Evolutionary conservation across 371 early-diverging fungal species (phyloP), one percentile per base, ranked within the genome.

Genomic region (Mortierella sp.): DNA sequence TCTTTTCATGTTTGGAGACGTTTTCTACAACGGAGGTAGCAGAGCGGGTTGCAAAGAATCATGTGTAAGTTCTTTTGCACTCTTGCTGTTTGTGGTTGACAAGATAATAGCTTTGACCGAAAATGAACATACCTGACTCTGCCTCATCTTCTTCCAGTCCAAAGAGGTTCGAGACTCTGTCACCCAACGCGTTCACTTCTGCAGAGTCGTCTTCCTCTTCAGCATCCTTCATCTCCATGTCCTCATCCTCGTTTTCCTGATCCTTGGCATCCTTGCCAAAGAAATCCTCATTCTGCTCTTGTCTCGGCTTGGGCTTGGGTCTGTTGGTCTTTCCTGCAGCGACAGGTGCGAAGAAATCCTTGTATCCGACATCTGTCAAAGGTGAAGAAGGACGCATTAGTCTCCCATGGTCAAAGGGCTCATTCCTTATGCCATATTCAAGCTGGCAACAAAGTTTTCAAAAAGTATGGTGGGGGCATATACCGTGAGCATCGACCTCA

Each of bases 1-100:
- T 85, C 64, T 85, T 86, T 81, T 97, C 92, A 55, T 92, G 93
- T 9, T 85, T 82, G 15, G 96, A 95, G 47, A 87, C 79, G 31
- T 65, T 70, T 48, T 80, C 82, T 39, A 23, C 66, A 59, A 46
- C n/a, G 51, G 37, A 47, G 31, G n/a, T n/a, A n/a, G n/a, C n/a
- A n/a, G n/a, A n/a, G n/a, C n/a, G n/a, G n/a, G n/a, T n/a, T n/a
- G n/a, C n/a, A 46, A 15, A 30, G 9, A 39, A 50, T 28, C 23
- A 21, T 32, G 30, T 28, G 57, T n/a, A n/a, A n/a, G n/a, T n/a
- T n/a, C n/a, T n/a, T n/a, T n/a, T n/a, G n/a, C n/a, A n/a, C n/a
- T n/a, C n/a, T n/a, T n/a, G n/a, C n/a, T n/a, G n/a, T n/a, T n/a
- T n/a, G n/a, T n/a, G n/a, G n/a, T n/a, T n/a, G n/a, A n/a, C n/a